Evolutionary conservation across 208 protist genomes (phyloP).

Genomic region (Acanthamoeba healyi): DNA sequence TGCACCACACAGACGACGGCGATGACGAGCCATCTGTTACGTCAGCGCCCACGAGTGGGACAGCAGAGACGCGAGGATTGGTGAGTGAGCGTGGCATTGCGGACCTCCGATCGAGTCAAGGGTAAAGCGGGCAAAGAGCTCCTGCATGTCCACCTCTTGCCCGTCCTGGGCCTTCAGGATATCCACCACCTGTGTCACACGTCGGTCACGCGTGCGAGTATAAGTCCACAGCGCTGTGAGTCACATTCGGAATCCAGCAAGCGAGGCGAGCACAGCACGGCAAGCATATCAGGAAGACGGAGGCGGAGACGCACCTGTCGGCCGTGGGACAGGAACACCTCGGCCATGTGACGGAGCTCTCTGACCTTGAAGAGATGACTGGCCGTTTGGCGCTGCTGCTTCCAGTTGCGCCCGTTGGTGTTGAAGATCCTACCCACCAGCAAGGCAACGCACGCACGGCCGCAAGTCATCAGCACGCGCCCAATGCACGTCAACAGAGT

Average conservation of each 20-base stretch:
- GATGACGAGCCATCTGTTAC: neutral
- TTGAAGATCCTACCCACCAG: neutral
- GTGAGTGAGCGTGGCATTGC: too few relatives aligned
- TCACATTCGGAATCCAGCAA: too few relatives aligned
- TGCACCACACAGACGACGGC: neutral
- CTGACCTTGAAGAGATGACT: conserved; percentile 67
- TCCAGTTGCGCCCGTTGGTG: conserved; percentile 57
- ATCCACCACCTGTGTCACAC: neutral
- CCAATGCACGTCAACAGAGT: too few relatives aligned
- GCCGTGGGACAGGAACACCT: conserved; percentile 11
- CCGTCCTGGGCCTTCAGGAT: neutral
- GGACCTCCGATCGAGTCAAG: conserved; percentile 64
- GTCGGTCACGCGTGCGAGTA: too few relatives aligned
- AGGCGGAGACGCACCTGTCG: neutral
- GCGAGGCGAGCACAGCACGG: too few relatives aligned
- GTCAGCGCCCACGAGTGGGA: neutral
- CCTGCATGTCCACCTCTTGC: conserved; percentile 56
- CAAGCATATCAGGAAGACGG: neutral
- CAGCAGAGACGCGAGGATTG: neutral
- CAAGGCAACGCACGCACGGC: neutral
- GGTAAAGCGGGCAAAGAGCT: conserved; percentile 69
- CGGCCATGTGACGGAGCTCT: conserved; percentile 41
- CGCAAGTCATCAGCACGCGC: neutral
- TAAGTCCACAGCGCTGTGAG: too few relatives aligned
- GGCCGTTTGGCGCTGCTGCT: conserved; percentile 48